Evolutionary conservation across 2,329 filamentous ascomycete genomes (phyloP).

Genomic region (Myriosclerotinia scirpicola): DNA sequence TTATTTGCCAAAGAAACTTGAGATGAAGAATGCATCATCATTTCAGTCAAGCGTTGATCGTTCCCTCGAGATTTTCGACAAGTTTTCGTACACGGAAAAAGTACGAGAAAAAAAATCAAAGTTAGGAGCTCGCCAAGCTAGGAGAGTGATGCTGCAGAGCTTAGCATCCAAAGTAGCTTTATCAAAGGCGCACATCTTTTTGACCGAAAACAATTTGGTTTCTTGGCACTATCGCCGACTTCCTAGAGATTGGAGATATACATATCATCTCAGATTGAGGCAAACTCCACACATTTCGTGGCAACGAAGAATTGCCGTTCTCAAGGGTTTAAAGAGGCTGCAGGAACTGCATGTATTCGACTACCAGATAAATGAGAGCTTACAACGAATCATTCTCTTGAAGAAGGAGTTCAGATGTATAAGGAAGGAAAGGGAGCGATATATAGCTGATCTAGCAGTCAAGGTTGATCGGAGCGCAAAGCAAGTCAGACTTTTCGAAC

Average conservation of each 20-base stretch:
- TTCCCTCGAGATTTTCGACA: slow-evolving; percentile 12
- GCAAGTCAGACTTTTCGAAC: not conserved
- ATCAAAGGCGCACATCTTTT: not conserved
- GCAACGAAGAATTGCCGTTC: slow-evolving; percentile 8
- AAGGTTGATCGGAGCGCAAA: not conserved
- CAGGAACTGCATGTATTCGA: slow-evolving; percentile 10
- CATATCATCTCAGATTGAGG: slow-evolving; percentile 12
- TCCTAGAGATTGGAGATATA: slow-evolving; percentile 13
- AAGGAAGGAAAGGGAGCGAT: not conserved
- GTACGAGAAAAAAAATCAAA: slow-evolving; percentile 7
- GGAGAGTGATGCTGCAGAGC: slow-evolving; percentile 20
- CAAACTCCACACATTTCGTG: slow-evolving; percentile 12
- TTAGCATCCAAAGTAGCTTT: slow-evolving; percentile 15
- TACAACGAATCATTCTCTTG: not conserved
- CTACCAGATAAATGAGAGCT: not conserved
- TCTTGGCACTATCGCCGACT: slow-evolving; percentile 16
- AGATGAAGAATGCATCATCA: not conserved
- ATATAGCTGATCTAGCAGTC: not conserved
- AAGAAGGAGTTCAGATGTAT: not conserved
- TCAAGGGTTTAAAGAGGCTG: not conserved
- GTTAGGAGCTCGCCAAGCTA: not conserved
- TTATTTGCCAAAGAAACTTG: slow-evolving; percentile 7
- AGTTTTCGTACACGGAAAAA: slow-evolving; percentile 9
- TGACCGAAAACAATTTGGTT: slow-evolving; percentile 5
- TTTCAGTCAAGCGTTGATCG: not conserved